Evolutionary conservation across 2,329 filamentous ascomycete species (phyloP).

Genomic region (Leptographium lundbergii): DNA sequence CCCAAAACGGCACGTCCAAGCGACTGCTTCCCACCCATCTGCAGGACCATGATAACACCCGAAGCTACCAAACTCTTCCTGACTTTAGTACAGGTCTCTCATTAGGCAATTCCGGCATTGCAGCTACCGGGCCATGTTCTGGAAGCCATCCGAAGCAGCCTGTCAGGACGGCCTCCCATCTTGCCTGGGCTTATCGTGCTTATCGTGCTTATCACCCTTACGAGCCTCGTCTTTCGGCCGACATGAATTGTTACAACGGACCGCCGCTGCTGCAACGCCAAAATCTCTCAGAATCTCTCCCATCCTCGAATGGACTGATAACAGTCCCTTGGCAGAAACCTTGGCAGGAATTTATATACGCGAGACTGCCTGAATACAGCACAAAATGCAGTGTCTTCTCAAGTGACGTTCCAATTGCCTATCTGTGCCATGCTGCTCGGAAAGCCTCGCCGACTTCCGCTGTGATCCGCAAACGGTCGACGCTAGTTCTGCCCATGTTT

Average conservation of each 20-base stretch:
- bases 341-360: neutral
- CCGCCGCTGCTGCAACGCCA: neutral
- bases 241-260: neutral
- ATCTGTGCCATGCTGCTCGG: neutral
- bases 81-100: too few species aligned
- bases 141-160: neutral
- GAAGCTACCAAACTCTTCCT: neutral
- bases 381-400: neutral
- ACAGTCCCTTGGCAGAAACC: neutral
- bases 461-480: neutral
- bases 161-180: neutral
- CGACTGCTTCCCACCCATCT: neutral
- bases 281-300: neutral
- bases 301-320: neutral
- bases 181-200: neutral
- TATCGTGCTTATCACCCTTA: neutral
- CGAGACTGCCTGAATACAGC: neutral
- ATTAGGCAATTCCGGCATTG: too few species aligned
- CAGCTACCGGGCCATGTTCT: neutral
- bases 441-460: neutral
- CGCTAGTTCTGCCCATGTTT: neutral
- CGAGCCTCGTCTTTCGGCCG: neutral
- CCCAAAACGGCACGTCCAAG: neutral
- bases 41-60: neutral
- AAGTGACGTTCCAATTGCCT: neutral